phyloP scores from a whole-genome alignment of 2,329 filamentous ascomycete species.

The Microcera coccophila region DNA sequence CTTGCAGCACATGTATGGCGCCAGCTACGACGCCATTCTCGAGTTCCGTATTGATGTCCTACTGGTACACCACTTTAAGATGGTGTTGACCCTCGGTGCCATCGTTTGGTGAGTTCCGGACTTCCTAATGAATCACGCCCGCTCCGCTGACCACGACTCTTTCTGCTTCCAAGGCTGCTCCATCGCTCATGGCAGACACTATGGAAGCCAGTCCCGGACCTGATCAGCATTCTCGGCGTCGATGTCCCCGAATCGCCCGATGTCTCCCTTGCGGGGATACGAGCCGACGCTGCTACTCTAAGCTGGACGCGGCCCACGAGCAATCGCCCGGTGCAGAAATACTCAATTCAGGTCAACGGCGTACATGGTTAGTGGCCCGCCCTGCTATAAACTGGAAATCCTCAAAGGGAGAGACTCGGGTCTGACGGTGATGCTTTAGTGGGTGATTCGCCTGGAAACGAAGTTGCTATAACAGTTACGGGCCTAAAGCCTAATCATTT shows the following conservation, averaged over 20 bases:
- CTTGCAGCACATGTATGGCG: slow-evolving; percentile 27
- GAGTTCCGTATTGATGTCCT: slow-evolving; percentile 45
- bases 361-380: slow-evolving; percentile 64
- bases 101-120: slow-evolving; percentile 47
- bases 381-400: slow-evolving; percentile 14
- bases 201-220: slow-evolving; percentile 83
- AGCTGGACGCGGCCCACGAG: slow-evolving; percentile 78
- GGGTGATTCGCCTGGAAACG: slow-evolving; percentile 65
- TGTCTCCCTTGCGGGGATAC: slow-evolving; percentile 86
- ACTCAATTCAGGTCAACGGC: slow-evolving; percentile 90
- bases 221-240: slow-evolving; percentile 86
- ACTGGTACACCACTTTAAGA: slow-evolving; percentile 48
- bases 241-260: slow-evolving; percentile 89
- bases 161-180: slow-evolving; percentile 58
- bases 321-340: slow-evolving; percentile 71
- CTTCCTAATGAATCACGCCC: slow-evolving; percentile 3
- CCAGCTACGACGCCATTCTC: slow-evolving; percentile 32
- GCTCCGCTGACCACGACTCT: slow-evolving; percentile 12
- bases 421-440: slow-evolving; percentile 47
- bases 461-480: slow-evolving; percentile 73
- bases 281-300: slow-evolving; percentile 78
- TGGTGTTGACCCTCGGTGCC: slow-evolving; percentile 52
- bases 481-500: slow-evolving; percentile 82
- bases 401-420: background rate
- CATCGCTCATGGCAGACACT: slow-evolving; percentile 85